Evolutionary conservation across 2,329 filamentous ascomycete species (phyloP).

Genomic region (Rhytidhysteron rufulum): DNA sequence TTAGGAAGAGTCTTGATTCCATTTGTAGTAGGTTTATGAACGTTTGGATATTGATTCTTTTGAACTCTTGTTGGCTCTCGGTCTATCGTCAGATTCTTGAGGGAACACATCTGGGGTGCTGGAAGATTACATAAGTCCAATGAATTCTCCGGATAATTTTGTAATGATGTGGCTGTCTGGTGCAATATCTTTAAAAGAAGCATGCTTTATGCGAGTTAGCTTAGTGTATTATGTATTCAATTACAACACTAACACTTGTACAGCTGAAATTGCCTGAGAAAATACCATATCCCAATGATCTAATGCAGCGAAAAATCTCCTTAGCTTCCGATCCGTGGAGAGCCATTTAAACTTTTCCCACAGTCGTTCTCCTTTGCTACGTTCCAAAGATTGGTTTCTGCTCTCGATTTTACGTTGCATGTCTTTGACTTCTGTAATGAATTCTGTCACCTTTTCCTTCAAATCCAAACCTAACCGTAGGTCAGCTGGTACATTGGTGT

Average conservation of each 20-base stretch:
- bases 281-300: slow-evolving; percentile 9
- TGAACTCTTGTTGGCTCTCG: background rate
- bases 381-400: background rate
- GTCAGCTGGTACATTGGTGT: slow-evolving; percentile 3
- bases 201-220: background rate
- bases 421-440: background rate
- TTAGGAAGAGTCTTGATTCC: background rate
- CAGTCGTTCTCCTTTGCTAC: background rate
- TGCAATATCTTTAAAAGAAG: background rate
- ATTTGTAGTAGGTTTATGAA: too few relatives aligned
- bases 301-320: slow-evolving; percentile 7
- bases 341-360: slow-evolving; percentile 8
- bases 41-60: background rate
- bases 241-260: slow-evolving; percentile 4
- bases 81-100: background rate
- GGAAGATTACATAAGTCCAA: background rate
- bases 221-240: background rate
- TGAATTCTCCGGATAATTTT: background rate
- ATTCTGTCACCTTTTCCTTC: background rate
- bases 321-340: slow-evolving; percentile 6
- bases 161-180: background rate
- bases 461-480: slow-evolving; percentile 1
- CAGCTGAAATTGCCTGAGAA: background rate
- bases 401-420: slow-evolving; percentile 1
- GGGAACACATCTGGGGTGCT: background rate